Conservation (phyloP, 1,139 yeast genomes). For the Magnusiomyces suaveolens region DNA sequence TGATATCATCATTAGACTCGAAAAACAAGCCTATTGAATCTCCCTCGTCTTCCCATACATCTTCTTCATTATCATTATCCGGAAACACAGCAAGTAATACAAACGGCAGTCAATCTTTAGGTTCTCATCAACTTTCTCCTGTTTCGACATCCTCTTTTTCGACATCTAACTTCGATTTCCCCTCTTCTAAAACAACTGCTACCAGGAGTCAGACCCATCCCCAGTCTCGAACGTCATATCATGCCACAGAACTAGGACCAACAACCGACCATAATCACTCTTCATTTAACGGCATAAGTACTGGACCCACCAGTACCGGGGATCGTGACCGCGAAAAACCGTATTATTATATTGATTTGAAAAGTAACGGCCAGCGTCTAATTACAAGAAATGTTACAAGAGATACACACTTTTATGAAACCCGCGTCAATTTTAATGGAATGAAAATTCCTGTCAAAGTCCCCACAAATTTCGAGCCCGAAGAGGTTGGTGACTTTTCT, state of each 20-base stretch:
- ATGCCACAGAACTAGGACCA: background rate
- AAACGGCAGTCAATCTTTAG: background rate
- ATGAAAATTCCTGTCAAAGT: conserved; percentile 31
- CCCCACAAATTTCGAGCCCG: conserved; percentile 30
- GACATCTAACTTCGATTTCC: background rate
- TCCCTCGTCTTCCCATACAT: background rate
- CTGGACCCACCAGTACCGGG: background rate
- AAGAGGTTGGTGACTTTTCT: conserved; percentile 30
- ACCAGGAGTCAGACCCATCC: background rate
- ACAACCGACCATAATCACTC: background rate
- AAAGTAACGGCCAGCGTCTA: conserved; percentile 23
- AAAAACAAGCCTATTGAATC: background rate
- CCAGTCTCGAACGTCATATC: background rate
- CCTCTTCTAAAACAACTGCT: background rate
- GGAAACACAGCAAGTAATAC: background rate
- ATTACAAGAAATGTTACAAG: conserved; percentile 20
- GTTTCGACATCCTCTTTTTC: background rate
- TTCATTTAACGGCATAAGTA: background rate
- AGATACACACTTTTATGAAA: conserved; percentile 31
- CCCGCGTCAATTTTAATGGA: conserved; percentile 26
- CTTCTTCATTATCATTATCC: background rate
- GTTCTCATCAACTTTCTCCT: background rate
- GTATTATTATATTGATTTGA: conserved; percentile 26
- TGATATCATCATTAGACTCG: background rate
- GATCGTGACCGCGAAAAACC: conserved; percentile 16